Evolutionary conservation across 371 early-diverging fungal genomes (phyloP), one percentile per base, ranked within the genome.

Genomic region (Mucor plumbeus): DNA sequence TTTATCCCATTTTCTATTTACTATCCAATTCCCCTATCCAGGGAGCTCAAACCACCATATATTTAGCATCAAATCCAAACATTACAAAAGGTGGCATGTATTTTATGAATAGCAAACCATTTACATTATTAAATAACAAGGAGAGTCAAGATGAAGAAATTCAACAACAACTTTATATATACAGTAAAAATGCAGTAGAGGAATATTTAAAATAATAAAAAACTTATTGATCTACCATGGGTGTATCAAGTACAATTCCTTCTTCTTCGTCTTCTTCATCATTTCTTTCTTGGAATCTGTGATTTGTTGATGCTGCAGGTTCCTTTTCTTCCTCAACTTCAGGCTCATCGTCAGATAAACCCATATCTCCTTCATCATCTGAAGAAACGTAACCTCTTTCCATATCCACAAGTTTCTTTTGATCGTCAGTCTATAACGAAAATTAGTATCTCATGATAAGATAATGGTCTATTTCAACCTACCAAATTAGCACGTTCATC

Each of bases 361-460:
- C 61, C 10, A 65, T 69, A 34, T 56, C 67, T 4, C 60, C 66
- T 48, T 80, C 81, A 19, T 78, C 77, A 41, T 78, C 79, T 0
- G 82, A 78, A 7, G 79, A 81, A 19, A 71, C 69, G 61, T 76
- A 78, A n/a, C 67, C 81, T 48, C 73, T 71, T 65, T 75, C 79
- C 79, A 79, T 76, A 41, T 78, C 82, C 66, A 73, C 72, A 9
- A 81, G 58, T 36, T 55, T 67, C 54, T 75, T 72, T 36, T 75
- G 72, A 21, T 69, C 73, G 35, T 78, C 78, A 48, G 59, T 64
- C 80, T 80, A 11, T 26, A 19, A 26, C 1, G 5, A 73, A n/a
- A 35, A 17, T 41, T 15, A 11, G 41, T 44, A 5, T 56, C 31
- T 14, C 50, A 15, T 33, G 34, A 10, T 39, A 7, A 11, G 38